phyloP scores from a whole-genome alignment of 129 eudicot genomes.

The Rutidosis leptorrhynchoides region DNA sequence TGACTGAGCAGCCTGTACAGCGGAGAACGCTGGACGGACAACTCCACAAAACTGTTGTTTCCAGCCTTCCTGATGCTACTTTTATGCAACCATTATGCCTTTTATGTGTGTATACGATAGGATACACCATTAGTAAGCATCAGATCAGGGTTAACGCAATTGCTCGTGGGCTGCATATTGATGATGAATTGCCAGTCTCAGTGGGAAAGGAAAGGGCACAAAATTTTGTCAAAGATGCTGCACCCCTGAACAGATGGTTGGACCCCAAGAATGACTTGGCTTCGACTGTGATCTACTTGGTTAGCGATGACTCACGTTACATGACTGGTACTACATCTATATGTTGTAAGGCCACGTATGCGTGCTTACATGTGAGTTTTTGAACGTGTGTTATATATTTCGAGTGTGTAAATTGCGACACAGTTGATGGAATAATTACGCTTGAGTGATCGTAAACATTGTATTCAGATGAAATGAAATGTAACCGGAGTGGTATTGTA shows the following conservation, averaged over 20 bases:
- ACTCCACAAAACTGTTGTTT: too few species aligned
- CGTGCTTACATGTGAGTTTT: conserved; percentile 66
- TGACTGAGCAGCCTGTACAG: too few species aligned
- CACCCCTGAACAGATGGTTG: conserved; percentile 79
- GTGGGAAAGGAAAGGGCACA: conserved; percentile 85
- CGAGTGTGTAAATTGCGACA: neutral
- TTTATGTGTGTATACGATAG: too few species aligned
- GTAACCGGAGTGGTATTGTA: too few species aligned
- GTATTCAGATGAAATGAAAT: too few species aligned
- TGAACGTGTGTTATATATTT: neutral
- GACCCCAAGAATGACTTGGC: conserved; percentile 74
- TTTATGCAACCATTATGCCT: too few species aligned
- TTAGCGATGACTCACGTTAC: conserved; percentile 84
- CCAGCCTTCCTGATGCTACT: too few species aligned
- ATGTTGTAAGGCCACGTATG: conserved; percentile 93
- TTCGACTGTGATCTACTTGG: conserved; percentile 76
- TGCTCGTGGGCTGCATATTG: conserved; percentile 79
- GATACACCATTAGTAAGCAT: too few species aligned
- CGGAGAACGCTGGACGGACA: too few species aligned
- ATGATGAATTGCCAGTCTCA: conserved; percentile 72
- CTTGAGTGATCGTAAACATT: too few species aligned
- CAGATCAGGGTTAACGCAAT: conserved; percentile 91
- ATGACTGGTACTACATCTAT: conserved; percentile 95
- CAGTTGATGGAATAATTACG: neutral
- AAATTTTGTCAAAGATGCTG: conserved; percentile 69